Percentiles rank a stretch among this genome's conserved stretches.
Conservation (phyloP, 495 filamentous ascomycete species). For the Thermothielavioides terrestris region DNA sequence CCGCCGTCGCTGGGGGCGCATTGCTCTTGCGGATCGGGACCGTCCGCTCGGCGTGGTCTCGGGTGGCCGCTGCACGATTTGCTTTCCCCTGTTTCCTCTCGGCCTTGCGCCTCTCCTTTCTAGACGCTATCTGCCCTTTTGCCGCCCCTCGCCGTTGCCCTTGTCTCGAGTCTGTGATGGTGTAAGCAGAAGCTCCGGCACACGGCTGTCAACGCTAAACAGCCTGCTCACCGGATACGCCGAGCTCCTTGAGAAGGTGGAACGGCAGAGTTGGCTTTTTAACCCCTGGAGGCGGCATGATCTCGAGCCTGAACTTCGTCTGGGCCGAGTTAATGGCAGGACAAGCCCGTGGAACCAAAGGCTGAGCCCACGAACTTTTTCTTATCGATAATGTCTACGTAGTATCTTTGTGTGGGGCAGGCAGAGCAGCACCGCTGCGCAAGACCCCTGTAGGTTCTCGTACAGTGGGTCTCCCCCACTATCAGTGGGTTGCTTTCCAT, state of each 20-base stretch:
- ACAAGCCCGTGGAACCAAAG: too few species aligned
- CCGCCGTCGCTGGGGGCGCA: not conserved
- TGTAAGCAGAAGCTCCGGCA: not conserved
- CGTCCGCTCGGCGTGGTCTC: conserved; percentile 11
- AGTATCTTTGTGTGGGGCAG: not conserved
- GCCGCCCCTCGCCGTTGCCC: not conserved
- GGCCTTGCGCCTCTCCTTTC: conserved; percentile 45
- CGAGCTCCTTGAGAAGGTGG: conserved; percentile 24
- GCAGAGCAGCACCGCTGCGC: too few species aligned
- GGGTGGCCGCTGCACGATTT: conserved; percentile 9
- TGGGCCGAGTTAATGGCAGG: not conserved
- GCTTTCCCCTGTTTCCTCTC: conserved; percentile 35
- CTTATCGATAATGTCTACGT: conserved; percentile 3
- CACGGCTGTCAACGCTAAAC: not conserved
- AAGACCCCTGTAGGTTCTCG: not conserved
- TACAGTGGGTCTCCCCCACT: conserved; percentile 2
- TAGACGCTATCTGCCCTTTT: conserved; percentile 15
- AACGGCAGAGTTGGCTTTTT: conserved; percentile 16
- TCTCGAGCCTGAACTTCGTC: not conserved
- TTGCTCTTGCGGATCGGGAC: not conserved
- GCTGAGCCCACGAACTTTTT: conserved; percentile 8
- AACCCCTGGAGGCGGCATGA: conserved; percentile 10
- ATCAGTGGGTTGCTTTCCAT: not conserved
- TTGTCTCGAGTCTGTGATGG: conserved; percentile 1
- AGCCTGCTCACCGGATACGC: conserved; percentile 8